Conservation (phyloP, 495 filamentous ascomycete species). For the Aspergillus funiculosus region DNA sequence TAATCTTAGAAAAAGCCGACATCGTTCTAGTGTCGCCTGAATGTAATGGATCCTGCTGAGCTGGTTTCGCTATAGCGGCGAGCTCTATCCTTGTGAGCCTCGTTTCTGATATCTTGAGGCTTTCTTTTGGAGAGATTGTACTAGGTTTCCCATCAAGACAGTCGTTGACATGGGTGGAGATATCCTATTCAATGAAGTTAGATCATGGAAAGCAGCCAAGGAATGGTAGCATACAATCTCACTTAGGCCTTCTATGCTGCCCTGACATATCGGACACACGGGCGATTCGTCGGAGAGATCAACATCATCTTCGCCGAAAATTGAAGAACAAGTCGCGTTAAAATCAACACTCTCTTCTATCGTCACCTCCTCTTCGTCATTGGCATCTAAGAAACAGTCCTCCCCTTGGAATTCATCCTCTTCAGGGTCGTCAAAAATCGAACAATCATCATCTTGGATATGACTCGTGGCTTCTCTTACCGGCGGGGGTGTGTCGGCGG, state of each 20-base stretch:
- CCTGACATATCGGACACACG: constrained; percentile 72
- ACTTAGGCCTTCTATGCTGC: constrained; percentile 51
- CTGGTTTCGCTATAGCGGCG: constrained; percentile 65
- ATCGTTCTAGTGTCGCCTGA: constrained; percentile 31
- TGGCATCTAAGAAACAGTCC: constrained; percentile 40
- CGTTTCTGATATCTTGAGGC: constrained; percentile 17
- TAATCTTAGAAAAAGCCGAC: constrained; percentile 86
- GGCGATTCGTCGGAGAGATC: constrained; percentile 15
- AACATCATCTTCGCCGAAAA: constrained; percentile 42
- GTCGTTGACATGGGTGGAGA: constrained; percentile 74
- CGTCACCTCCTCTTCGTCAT: constrained; percentile 25
- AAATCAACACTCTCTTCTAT: constrained; percentile 18
- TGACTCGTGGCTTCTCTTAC: constrained; percentile 55
- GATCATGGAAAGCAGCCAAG: neutral
- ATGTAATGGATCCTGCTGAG: constrained; percentile 67
- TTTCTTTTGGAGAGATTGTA: constrained; percentile 36
- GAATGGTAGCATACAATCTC: constrained; percentile 42
- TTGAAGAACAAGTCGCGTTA: constrained; percentile 19
- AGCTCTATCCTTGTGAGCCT: constrained; percentile 52
- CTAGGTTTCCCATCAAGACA: constrained; percentile 79
- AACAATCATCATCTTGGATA: constrained; percentile 52
- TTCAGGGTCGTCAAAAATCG: constrained; percentile 67
- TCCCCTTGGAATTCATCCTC: constrained; percentile 34
- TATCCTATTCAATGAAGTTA: constrained; percentile 31
- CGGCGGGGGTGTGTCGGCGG: constrained; percentile 31